phyloP scores from a whole-genome alignment of 306 rosid species.

The Dryas octopetala region DNA sequence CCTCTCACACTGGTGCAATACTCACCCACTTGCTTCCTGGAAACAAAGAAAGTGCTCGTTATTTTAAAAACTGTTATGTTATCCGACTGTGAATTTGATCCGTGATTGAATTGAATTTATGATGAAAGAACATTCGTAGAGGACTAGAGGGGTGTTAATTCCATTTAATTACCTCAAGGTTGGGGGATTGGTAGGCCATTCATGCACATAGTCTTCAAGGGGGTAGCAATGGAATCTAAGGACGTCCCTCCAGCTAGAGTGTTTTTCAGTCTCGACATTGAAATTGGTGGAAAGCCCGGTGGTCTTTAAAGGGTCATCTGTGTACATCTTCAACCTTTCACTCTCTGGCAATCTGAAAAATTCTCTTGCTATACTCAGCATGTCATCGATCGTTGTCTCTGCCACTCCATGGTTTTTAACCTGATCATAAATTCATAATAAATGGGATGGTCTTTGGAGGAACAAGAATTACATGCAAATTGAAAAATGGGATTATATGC shows the following conservation, averaged over 20 bases:
- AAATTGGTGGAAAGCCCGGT: slow-evolving; percentile 52
- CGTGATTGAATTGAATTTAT: too few relatives aligned
- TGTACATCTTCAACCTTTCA: slow-evolving; percentile 47
- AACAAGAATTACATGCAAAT: too few relatives aligned
- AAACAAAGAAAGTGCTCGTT: neutral
- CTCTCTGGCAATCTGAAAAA: slow-evolving; percentile 45
- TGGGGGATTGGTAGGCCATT: slow-evolving; percentile 49
- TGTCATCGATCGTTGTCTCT: slow-evolving; percentile 13
- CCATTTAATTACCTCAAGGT: slow-evolving; percentile 32
- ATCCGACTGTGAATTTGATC: too few relatives aligned
- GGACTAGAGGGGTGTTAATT: too few relatives aligned
- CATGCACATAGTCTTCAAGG: slow-evolving; percentile 32
- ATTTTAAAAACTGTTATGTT: too few relatives aligned
- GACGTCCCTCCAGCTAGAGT: slow-evolving; percentile 50
- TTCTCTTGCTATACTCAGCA: slow-evolving; percentile 28
- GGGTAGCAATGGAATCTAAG: slow-evolving; percentile 48
- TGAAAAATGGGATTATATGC: neutral
- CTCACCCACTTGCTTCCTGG: slow-evolving; percentile 35
- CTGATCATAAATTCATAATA: slow-evolving; percentile 23
- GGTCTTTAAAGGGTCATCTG: slow-evolving; percentile 45
- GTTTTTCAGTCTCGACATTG: slow-evolving; percentile 43
- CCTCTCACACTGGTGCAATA: slow-evolving; percentile 42
- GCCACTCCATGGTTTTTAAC: slow-evolving; percentile 44
- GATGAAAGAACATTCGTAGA: too few relatives aligned
- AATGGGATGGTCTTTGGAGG: too few relatives aligned